Percentiles rank a stretch among this genome's conserved stretches.
These are phyloP conservation scores for Lindgomyces ingoldianus DNA, from an alignment of 495 filamentous ascomycete genomes.

Conservation along the genomic window DNA sequence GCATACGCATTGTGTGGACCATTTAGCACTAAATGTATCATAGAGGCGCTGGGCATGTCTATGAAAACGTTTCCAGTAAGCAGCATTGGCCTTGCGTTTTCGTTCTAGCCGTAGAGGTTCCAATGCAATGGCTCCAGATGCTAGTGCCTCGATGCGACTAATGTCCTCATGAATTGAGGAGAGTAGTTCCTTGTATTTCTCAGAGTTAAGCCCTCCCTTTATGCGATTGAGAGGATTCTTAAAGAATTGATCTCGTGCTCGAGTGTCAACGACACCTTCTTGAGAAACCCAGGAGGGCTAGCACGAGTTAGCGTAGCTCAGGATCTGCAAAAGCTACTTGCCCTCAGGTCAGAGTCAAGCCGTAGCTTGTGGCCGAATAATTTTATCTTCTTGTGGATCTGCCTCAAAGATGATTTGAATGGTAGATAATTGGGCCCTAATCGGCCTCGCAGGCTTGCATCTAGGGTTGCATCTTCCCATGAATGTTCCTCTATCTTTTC, in stretches of 20 bases:
- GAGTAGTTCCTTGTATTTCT: constrained; percentile 13
- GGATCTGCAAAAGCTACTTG: neutral
- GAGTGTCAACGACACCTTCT: neutral
- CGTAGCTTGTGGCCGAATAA: constrained; percentile 30
- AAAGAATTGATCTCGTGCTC: constrained; percentile 3
- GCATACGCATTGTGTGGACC: constrained; percentile 32
- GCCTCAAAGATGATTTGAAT: constrained; percentile 30
- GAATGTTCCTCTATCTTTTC: constrained; percentile 21
- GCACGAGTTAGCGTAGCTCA: constrained; percentile 13
- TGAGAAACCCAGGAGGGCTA: constrained; percentile 5
- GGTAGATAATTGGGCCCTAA: constrained; percentile 29
- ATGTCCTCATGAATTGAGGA: constrained; percentile 4
- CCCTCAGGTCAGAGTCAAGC: constrained; percentile 5
- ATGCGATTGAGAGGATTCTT: constrained; percentile 33
- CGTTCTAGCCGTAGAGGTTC: constrained; percentile 7
- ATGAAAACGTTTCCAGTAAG: constrained; percentile 29
- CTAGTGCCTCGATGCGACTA: neutral
- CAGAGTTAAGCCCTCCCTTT: constrained; percentile 18
- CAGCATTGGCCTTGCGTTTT: constrained; percentile 4
- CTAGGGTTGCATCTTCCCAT: constrained; percentile 34
- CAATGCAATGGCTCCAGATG: constrained; percentile 16
- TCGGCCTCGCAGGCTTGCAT: constrained; percentile 31
- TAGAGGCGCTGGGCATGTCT: constrained; percentile 33
- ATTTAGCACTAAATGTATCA: constrained; percentile 26
- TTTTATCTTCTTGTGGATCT: constrained; percentile 18